Percentiles rank a stretch among this genome's conserved stretches.
phyloP scores from a whole-genome alignment of 148 eudicot species.

The Amaranthus hypochondriacus region DNA sequence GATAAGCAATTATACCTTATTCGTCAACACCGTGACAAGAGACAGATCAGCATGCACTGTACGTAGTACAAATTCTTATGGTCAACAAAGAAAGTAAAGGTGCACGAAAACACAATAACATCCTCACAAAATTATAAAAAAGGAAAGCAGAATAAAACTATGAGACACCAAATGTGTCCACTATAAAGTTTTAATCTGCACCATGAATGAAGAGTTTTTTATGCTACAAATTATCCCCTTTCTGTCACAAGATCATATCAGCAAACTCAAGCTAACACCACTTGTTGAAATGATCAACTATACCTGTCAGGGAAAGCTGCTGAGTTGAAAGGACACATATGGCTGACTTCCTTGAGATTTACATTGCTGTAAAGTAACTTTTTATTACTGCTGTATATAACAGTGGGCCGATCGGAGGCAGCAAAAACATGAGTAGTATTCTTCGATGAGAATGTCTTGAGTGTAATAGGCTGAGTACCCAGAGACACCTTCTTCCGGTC shows the following conservation, averaged over 20 bases:
- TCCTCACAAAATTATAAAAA: no score
- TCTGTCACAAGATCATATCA: neutral
- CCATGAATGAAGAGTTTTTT: neutral
- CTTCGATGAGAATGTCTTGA: constrained; percentile 88
- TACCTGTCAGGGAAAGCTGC: constrained; percentile 99
- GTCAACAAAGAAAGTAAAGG: no score
- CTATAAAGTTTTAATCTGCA: neutral
- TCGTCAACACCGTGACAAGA: no score
- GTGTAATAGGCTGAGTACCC: constrained; percentile 91
- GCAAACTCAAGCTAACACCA: neutral
- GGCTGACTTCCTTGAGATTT: constrained; percentile 94
- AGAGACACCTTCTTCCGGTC: constrained; percentile 93
- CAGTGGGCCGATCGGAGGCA: constrained; percentile 97
- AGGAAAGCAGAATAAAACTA: no score
- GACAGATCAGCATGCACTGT: no score
- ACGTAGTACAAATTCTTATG: no score
- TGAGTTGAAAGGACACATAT: constrained; percentile 98
- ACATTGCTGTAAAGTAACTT: constrained; percentile 94
- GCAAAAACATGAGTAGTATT: constrained; percentile 96
- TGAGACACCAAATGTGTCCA: no score
- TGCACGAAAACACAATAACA: no score
- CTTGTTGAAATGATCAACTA: neutral
- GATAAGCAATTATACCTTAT: no score
- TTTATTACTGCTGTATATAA: constrained; percentile 97
- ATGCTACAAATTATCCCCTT: neutral